Evolutionary conservation across 1,284 basidiomycete species (phyloP), one percentile per base, ranked within the genome.

Genomic region (Tremellales sp.): DNA sequence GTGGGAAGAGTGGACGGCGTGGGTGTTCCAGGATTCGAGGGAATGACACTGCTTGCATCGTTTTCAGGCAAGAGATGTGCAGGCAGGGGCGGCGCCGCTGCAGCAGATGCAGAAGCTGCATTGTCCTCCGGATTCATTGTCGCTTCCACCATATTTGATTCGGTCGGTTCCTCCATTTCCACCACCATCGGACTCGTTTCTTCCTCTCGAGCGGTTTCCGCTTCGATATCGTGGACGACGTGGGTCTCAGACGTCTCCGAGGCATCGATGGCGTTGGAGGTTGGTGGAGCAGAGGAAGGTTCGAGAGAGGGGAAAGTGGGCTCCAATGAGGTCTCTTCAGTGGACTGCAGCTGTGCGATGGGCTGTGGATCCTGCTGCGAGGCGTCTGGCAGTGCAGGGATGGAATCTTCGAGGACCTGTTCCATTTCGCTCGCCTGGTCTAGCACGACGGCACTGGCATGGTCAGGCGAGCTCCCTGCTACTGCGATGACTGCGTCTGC

Each of bases 401-500:
- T 53, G 32, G 43, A 45, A 26, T 48, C 40, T 44, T 61, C 60
- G 27, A 61, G 47, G 5, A 53, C 54, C 26, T 31, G 28, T 48
- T 59, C 60, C 31, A 58, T 48, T 4, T 43, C 43, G 43, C 57
- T 53, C 29, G 60, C 60, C 40, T 45, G 54, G n/a, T 45, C 50
- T 40, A 58, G 19, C 26, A 53, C 27, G 8, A 16, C 25, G 33
- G 46, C 33, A 14, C 12, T 32, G 10, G 39, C 40, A 9, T n/a
- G n/a, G n/a, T n/a, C 29, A 21, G 27, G 13, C 39, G 32, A 40
- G 12, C 31, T 16, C 28, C 40, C 49, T 47, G 53, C 51, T 41
- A 63, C 61, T 6, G 56, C 57, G 2, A 60, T 22, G 28, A 61
- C 61, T 14, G 61, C 52, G 31, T 66, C 61, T 41, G 62, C 64